These are phyloP conservation scores for Mycena vitilis DNA, from an alignment of 768 basidiomycete species.

Conservation along the genomic window DNA sequence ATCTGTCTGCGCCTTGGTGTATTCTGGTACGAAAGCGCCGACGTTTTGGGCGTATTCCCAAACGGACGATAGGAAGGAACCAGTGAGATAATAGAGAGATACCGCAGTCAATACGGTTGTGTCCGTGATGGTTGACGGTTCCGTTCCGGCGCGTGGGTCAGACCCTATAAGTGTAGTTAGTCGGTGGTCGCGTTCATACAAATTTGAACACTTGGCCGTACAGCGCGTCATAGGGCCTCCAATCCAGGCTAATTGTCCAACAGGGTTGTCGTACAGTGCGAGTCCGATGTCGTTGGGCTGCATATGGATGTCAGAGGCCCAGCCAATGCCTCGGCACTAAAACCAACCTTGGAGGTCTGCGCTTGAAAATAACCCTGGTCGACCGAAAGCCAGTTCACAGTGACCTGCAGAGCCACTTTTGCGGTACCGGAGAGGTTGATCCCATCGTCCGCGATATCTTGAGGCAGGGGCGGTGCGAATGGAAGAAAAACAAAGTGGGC, in stretches of 20 bases:
- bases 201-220: not conserved
- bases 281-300: conserved; percentile 42
- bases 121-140: conserved; percentile 14
- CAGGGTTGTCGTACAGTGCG: conserved; percentile 41
- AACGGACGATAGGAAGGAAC: conserved; percentile 36
- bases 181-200: not conserved
- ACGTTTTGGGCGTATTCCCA: conserved; percentile 35
- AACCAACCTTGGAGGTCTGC: conserved; percentile 14
- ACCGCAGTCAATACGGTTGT: conserved; percentile 37
- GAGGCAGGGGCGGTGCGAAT: conserved; percentile 8
- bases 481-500: conserved; percentile 33
- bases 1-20: conserved; percentile 23
- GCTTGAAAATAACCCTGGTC: conserved; percentile 17
- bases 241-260: conserved; percentile 42
- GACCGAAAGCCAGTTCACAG: conserved; percentile 9
- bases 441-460: conserved; percentile 17
- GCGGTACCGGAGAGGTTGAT: conserved; percentile 14
- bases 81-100: conserved; percentile 42
- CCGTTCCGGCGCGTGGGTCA: conserved; percentile 32
- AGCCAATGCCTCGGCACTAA: not conserved
- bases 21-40: not conserved
- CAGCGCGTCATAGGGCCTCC: conserved; percentile 37
- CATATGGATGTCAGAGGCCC: not conserved
- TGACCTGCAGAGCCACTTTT: conserved; percentile 19
- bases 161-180: conserved; percentile 16